Percentiles rank a stretch among this genome's conserved stretches.
These are phyloP conservation scores for Brassica cretica DNA, from an alignment of 345 rosid genomes.

Conservation along the genomic window DNA sequence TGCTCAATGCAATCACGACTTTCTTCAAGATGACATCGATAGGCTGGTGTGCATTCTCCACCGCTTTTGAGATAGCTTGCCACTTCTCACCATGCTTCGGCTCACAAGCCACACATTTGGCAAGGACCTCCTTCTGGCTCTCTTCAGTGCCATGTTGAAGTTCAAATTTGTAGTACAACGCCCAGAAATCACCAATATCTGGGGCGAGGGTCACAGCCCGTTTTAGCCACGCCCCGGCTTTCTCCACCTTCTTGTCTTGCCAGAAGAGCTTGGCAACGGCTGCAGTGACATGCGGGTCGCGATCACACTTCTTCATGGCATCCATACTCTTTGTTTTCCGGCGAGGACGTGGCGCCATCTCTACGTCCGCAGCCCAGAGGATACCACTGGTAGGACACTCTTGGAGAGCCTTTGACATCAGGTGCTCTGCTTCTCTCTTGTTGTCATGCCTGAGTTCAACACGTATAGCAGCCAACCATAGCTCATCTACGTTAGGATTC, in stretches of 20 bases:
- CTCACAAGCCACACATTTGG: constrained; percentile 72
- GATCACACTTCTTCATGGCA: constrained; percentile 77
- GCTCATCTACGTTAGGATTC: constrained; percentile 73
- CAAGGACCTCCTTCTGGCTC: constrained; percentile 69
- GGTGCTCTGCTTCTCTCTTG: constrained; percentile 72
- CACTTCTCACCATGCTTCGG: constrained; percentile 92
- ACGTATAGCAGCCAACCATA: constrained; percentile 93
- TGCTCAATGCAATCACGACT: constrained; percentile 65
- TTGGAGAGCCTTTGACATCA: constrained; percentile 95
- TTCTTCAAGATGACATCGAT: constrained; percentile 78
- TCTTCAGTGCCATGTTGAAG: constrained; percentile 84
- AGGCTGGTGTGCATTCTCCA: constrained; percentile 86
- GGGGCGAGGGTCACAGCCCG: constrained; percentile 84
- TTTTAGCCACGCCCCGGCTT: constrained; percentile 81
- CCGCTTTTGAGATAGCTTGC: constrained; percentile 80
- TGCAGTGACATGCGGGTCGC: constrained; percentile 81
- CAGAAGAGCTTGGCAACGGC: constrained; percentile 88
- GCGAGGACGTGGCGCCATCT: constrained; percentile 83
- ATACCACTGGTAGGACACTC: constrained; percentile 91
- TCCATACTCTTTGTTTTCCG: constrained; percentile 70
- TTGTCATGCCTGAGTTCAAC: constrained; percentile 74
- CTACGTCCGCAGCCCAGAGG: constrained; percentile 83
- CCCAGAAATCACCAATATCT: constrained; percentile 91
- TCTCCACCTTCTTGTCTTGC: constrained; percentile 89
- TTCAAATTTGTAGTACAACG: constrained; percentile 79